These are phyloP conservation scores for Thelonectria rubi DNA, from an alignment of 2,329 filamentous ascomycete genomes.

Conservation along the genomic window DNA sequence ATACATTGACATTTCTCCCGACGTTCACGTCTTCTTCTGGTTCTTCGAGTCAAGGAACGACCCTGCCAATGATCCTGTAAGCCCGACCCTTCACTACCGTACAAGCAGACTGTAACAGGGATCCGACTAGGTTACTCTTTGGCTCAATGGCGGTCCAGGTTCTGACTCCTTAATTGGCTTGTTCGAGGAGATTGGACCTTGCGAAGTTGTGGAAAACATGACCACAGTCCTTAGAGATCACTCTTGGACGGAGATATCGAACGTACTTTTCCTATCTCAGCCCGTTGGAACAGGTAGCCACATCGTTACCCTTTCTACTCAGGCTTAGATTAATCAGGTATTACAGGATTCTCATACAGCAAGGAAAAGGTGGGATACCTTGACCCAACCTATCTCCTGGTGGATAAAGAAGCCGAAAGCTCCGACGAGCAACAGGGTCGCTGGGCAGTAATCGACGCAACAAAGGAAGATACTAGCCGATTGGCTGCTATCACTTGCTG, in stretches of 20 bases:
- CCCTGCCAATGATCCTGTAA: constrained; percentile 25
- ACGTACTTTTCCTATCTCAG: constrained; percentile 25
- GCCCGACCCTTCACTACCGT: not conserved
- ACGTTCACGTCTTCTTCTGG: constrained; percentile 37
- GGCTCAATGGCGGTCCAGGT: constrained; percentile 68
- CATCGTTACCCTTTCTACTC: not conserved
- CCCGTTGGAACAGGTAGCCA: constrained; percentile 19
- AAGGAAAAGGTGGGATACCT: constrained; percentile 22
- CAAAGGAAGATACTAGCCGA: constrained; percentile 17
- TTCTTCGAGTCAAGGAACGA: constrained; percentile 39
- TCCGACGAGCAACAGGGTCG: constrained; percentile 14
- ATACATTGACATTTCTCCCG: constrained; percentile 48
- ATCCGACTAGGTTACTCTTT: constrained; percentile 54
- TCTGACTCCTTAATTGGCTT: constrained; percentile 40
- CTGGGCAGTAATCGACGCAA: constrained; percentile 18
- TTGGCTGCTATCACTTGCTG: constrained; percentile 22
- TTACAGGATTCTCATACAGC: constrained; percentile 18
- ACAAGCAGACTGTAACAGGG: not conserved
- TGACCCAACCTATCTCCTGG: constrained; percentile 20
- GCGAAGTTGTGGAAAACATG: constrained; percentile 25
- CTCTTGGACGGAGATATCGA: constrained; percentile 26
- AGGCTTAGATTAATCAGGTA: not conserved
- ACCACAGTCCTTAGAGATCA: constrained; percentile 16
- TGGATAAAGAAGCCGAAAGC: constrained; percentile 17
- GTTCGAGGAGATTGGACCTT: constrained; percentile 27